Evolutionary conservation across 2,329 filamentous ascomycete species (phyloP), one percentile per base, ranked within the genome.

Genomic region (Aureobasidium sp.): DNA sequence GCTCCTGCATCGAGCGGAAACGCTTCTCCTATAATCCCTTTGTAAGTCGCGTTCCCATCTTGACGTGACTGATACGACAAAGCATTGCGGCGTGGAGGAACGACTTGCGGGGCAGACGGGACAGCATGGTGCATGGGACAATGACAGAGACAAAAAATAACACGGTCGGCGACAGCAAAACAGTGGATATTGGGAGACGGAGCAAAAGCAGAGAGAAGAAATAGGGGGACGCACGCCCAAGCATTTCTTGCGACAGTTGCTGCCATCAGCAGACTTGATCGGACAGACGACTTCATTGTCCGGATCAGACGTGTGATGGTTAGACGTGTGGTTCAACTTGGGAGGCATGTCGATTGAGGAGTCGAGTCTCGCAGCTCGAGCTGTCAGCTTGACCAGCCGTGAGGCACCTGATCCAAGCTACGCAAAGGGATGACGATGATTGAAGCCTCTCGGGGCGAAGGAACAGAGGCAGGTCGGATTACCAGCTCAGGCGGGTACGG

Each of bases 1-100:
- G 94, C 83, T 99, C 94, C 78, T 97, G 94, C 91, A 99, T 97
- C 66, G 93, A 97, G 75, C 94, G 91, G 79, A 92, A 99, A 68
- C 90, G 85, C 78, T 96, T 96, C 80, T 95, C 91, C 91, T 95
- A 77, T 74, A 68, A 44, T 47, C 6, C 24, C 50, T 48, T 40
- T 39, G 50, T 62, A 44, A 60, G 58, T 52, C 45, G 48, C 47
- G 8, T 47, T 50, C 42, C 33, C 44, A 47, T 33, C 3, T 31
- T 47, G 33, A 22, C 56, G 11, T 47, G 33, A 42, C 48, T 37
- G 44, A 29, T 29, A 45, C 40, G 22, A 49, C 22, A 24, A 54
- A 45, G 62, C 39, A 39, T 42, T 44, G 63, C 61, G 42, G 59
- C 22, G 61, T 54, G 22, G 24, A 45, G 40, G 44, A 19, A 48